Percentiles rank a stretch among this genome's conserved stretches.
These are phyloP conservation scores for Helichrysum umbraculigerum DNA, from an alignment of 129 eudicot genomes.

Conservation along the genomic window DNA sequence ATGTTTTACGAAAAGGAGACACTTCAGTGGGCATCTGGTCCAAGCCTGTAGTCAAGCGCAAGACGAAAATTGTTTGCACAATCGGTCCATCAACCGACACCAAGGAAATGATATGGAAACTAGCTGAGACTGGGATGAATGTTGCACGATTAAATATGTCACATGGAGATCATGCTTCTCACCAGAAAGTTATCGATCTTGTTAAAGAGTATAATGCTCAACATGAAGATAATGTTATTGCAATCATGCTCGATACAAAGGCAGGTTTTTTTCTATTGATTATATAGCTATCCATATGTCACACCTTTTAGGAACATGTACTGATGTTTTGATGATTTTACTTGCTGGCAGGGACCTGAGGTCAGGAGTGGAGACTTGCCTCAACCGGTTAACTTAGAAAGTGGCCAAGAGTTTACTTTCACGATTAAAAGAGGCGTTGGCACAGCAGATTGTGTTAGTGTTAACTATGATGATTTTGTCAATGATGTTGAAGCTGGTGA, in stretches of 20 bases:
- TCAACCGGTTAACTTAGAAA: slow-evolving; percentile 68
- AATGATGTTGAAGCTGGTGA: slow-evolving; percentile 97
- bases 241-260: slow-evolving; percentile 99
- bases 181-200: slow-evolving; percentile 91
- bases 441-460: slow-evolving; percentile 88
- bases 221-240: slow-evolving; percentile 83
- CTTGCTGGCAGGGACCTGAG: slow-evolving; percentile 76
- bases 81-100: slow-evolving; percentile 98
- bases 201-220: slow-evolving; percentile 95
- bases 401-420: slow-evolving; percentile 93
- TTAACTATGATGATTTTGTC: slow-evolving; percentile 95
- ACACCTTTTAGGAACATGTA: background rate
- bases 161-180: slow-evolving; percentile 97
- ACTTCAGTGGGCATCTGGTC: slow-evolving; percentile 62
- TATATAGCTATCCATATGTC: slow-evolving; percentile 2
- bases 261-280: slow-evolving; percentile 35
- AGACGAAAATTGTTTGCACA: slow-evolving; percentile 96
- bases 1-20: slow-evolving; percentile 46
- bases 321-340: slow-evolving; percentile 16
- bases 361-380: slow-evolving; percentile 98
- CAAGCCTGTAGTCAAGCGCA: slow-evolving; percentile 84
- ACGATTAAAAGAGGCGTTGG: slow-evolving; percentile 97
- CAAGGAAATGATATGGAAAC: slow-evolving; percentile 96
- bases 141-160: slow-evolving; percentile 97
- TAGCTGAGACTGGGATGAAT: slow-evolving; percentile 98